A percentile compares a stretch with the other conserved stretches of the same genome.
phyloP scores from a whole-genome alignment of 2,329 filamentous ascomycete genomes.

The Thermoascus crustaceus region DNA sequence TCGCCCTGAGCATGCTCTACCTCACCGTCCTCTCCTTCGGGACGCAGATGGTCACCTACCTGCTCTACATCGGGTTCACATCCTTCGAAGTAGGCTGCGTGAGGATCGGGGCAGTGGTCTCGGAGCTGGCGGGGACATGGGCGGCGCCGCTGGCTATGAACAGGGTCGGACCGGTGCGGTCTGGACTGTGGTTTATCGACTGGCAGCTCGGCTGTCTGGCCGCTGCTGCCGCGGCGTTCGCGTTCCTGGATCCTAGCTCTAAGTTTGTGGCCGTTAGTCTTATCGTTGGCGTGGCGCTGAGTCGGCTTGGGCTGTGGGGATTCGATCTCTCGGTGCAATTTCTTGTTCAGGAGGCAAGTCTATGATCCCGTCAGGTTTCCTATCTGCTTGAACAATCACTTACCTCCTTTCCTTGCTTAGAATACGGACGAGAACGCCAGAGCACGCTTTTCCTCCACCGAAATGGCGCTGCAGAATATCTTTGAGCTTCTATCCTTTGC shows the following conservation, averaged over 20 bases:
- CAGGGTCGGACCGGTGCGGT: slow-evolving; percentile 51
- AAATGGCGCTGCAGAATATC: slow-evolving; percentile 59
- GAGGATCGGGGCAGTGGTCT: slow-evolving; percentile 39
- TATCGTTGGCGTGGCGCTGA: slow-evolving; percentile 45
- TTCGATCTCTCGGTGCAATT: slow-evolving; percentile 55
- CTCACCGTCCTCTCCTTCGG: slow-evolving; percentile 49
- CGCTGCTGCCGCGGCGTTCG: slow-evolving; percentile 39
- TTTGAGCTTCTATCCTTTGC: slow-evolving; percentile 63
- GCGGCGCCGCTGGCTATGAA: slow-evolving; percentile 44
- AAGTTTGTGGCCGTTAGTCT: slow-evolving; percentile 40
- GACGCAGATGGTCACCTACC: slow-evolving; percentile 49
- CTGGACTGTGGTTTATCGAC: slow-evolving; percentile 61
- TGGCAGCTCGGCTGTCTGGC: slow-evolving; percentile 57
- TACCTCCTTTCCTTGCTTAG: slow-evolving; percentile 22
- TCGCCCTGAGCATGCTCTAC: slow-evolving; percentile 45
- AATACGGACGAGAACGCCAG: slow-evolving; percentile 48
- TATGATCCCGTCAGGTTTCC: not conserved
- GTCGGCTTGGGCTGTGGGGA: slow-evolving; percentile 53
- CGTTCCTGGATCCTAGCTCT: slow-evolving; percentile 19
- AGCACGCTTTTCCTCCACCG: slow-evolving; percentile 61
- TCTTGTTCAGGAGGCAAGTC: slow-evolving; percentile 51
- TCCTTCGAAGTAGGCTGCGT: slow-evolving; percentile 41
- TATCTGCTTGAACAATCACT: not conserved
- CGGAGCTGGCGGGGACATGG: slow-evolving; percentile 49
- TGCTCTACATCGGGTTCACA: slow-evolving; percentile 43